Base-by-base conservation (phyloP, 257 asterid genomes). In the Nyctanthes arbortristis region DNA sequence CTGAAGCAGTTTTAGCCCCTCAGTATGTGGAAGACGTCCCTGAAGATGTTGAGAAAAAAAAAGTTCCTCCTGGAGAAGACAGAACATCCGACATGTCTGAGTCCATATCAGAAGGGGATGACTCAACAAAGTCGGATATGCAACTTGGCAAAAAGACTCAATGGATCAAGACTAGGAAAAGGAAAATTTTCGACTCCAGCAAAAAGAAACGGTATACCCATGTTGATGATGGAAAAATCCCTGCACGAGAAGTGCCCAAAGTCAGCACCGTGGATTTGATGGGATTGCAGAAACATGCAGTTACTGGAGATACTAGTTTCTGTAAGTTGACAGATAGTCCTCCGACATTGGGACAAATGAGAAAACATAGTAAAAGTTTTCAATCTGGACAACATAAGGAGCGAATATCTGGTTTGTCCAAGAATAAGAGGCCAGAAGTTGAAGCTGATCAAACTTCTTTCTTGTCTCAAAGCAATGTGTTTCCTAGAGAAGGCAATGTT, bases 351-450 rank as follows among this genome's bases (percentile, higher is more conserved):
- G 78, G 65, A 68, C 81, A 74, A 57, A 60, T 28, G 68, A 70
- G 63, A 57, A 70, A 77, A 10, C 20, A 14, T 35, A 70, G 58
- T 27, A 60, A 35, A 47, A 73, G 69, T 60, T 71, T 59, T 45
- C 56, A 57, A 58, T 70, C 77, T 24, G 74, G 71, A 28, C 63
- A 60, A 16, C 77, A 65, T 20, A 32, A 24, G 33, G 82, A 73
- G 55, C 73, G 69, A 55, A 60, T 49, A 10, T 43, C 67, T 45
- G 36, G 65, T 65, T 16, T 61, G 65, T 63, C 79, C 9, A 79
- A 71, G 35, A 74, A 27, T 30, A 83, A 78, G 77, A 79, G 34
- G 67, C 73, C 85, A 34, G 84, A 77, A 71, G 72, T 66, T 75
- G 85, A 78, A 68, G 68, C 36, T 63, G 65, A 34, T 70, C 69